Conservation (phyloP, 139 green algal genomes). For the Chlamydomonas eustigma region DNA sequence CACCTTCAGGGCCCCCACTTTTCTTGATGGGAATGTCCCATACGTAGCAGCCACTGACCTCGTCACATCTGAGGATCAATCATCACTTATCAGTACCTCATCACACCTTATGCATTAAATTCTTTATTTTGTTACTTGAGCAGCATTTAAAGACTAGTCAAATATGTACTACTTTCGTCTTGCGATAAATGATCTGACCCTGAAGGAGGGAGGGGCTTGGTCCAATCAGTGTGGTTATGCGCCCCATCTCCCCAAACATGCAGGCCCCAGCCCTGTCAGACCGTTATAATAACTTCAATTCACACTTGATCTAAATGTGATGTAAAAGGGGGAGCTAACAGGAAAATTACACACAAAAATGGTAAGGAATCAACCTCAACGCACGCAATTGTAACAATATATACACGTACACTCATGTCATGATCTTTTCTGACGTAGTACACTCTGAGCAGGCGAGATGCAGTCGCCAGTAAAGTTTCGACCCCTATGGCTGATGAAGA, state of each 20-base stretch:
- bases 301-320: neutral
- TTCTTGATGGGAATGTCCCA: slow-evolving; percentile 41
- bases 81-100: neutral
- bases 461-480: neutral
- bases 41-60: slow-evolving; percentile 12
- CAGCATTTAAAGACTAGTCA: too few relatives aligned
- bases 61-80: neutral
- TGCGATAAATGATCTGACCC: slow-evolving; percentile 5
- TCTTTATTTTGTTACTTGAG: too few relatives aligned
- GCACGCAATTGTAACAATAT: neutral
- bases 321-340: neutral
- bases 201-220: slow-evolving; percentile 24
- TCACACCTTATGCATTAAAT: too few relatives aligned
- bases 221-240: slow-evolving; percentile 25
- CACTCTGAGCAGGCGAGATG: slow-evolving; percentile 2
- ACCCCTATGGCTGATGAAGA: slow-evolving; percentile 8
- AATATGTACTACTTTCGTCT: slow-evolving; percentile 19
- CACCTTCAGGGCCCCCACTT: neutral
- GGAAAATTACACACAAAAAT: neutral
- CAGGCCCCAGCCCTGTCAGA: slow-evolving; percentile 41
- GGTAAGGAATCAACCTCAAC: neutral
- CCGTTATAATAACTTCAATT: neutral
- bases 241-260: slow-evolving; percentile 49
- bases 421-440: neutral
- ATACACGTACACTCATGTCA: too few relatives aligned